Evolutionary conservation across 768 basidiomycete species (phyloP), one percentile per base, ranked within the genome.

Genomic region (Boletus tylopilopsis): DNA sequence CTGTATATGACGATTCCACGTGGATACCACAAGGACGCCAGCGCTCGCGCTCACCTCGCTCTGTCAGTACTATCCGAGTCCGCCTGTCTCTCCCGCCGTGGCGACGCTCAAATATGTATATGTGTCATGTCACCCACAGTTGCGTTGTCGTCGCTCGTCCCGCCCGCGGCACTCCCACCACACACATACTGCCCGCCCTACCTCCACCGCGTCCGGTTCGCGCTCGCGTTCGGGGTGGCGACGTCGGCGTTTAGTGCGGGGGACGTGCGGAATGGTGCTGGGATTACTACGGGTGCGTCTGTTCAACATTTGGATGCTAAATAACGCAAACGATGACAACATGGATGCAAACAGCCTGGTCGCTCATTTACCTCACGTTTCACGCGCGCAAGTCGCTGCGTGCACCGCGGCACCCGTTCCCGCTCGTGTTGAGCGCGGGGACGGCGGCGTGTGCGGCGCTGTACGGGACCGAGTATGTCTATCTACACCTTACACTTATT

Each of bases 291-390:
- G 16, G 65, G 65, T 58, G 21, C 27, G 59, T 47, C 9, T 18
- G n/a, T n/a, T n/a, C n/a, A n/a, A n/a, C n/a, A n/a, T n/a, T n/a
- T n/a, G n/a, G n/a, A n/a, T n/a, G n/a, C n/a, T n/a, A n/a, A n/a
- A n/a, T n/a, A n/a, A n/a, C n/a, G n/a, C n/a, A n/a, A n/a, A n/a
- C n/a, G n/a, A n/a, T n/a, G n/a, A n/a, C n/a, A n/a, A n/a, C n/a
- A n/a, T 7, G 13, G 2, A 34, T 11, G 15, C 37, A n/a, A n/a
- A 38, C 38, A 47, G 75, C 74, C 7, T 76, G 73, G 73, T 73
- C 73, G n/a, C 56, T 76, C 39, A 76, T 70, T 25, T 76, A 76
- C 50, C 67, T 76, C 29, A 58, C 73, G 18, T 47, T 76, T 30
- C 73, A 75, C 41, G 52, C 64, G 3, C 60, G 70, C n/a, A 63